A percentile compares a stretch with the other conserved stretches of the same genome.
These are phyloP conservation scores for Phytopythium litorale DNA, from an alignment of 352 stramenopile genomes.

Conservation along the genomic window DNA sequence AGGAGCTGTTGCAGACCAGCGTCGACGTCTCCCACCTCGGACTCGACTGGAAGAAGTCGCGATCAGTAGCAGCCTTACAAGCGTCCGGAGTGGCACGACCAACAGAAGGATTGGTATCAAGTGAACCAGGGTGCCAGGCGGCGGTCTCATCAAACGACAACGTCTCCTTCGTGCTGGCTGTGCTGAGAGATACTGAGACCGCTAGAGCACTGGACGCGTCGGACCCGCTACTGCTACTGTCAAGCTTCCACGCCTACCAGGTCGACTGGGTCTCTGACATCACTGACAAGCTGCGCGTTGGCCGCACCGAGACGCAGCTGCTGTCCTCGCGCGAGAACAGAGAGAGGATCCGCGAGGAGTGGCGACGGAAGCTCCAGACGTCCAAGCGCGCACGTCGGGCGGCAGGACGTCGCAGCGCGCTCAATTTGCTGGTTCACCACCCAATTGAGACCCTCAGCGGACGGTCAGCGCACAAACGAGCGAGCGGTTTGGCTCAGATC, in stretches of 20 bases:
- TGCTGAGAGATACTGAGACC: neutral
- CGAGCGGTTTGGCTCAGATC: neutral
- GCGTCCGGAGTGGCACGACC: neutral
- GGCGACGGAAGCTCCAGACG: neutral
- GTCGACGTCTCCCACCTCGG: neutral
- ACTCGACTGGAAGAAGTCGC: neutral
- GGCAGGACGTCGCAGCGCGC: neutral
- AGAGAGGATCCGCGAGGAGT: neutral
- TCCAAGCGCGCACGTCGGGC: neutral
- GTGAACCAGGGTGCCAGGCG: neutral
- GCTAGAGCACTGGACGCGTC: neutral
- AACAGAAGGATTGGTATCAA: neutral
- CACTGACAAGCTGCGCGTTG: neutral
- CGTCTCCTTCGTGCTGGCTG: neutral
- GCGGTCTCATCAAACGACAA: neutral
- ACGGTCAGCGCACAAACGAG: neutral
- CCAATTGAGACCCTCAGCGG: neutral
- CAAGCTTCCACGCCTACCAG: constrained; percentile 1
- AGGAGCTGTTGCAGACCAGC: constrained; percentile 10
- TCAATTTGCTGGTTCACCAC: neutral
- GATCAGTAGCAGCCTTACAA: no score
- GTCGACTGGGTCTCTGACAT: constrained; percentile 1
- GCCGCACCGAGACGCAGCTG: neutral
- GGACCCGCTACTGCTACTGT: neutral
- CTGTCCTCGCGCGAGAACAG: neutral